These are phyloP conservation scores for Nannizziopsis barbatae DNA, from an alignment of 2,329 filamentous ascomycete genomes.

Conservation along the genomic window DNA sequence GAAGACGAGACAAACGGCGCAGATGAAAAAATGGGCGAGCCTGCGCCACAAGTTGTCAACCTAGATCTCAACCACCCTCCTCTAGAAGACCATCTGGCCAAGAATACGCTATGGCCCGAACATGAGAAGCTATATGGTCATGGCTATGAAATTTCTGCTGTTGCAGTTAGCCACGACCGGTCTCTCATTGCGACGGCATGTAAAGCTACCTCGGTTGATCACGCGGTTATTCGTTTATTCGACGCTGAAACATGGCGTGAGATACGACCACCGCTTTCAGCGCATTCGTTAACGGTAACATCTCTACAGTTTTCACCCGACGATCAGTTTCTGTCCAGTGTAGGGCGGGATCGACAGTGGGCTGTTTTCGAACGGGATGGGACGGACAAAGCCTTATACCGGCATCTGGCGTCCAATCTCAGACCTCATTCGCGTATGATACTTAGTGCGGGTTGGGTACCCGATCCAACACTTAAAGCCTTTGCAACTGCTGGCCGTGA, in stretches of 20 bases:
- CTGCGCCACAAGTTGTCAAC: conserved; percentile 38
- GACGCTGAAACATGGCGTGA: conserved; percentile 82
- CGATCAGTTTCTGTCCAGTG: conserved; percentile 66
- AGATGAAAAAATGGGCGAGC: conserved; percentile 26
- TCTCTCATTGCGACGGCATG: conserved; percentile 78
- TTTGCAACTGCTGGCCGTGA: conserved; percentile 90
- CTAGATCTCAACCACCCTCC: conserved; percentile 63
- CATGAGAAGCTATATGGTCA: conserved; percentile 95
- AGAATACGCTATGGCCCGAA: conserved; percentile 91
- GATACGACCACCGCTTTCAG: conserved; percentile 67
- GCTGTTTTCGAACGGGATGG: conserved; percentile 56
- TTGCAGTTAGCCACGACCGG: conserved; percentile 66
- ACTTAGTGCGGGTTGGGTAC: conserved; percentile 74
- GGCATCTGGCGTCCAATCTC: conserved; percentile 52
- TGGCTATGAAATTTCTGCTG: conserved; percentile 87
- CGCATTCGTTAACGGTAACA: conserved; percentile 78
- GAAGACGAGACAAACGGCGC: conserved; percentile 37
- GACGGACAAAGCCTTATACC: conserved; percentile 40
- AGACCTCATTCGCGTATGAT: conserved; percentile 93
- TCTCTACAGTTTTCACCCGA: conserved; percentile 67
- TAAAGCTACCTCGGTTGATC: conserved; percentile 81
- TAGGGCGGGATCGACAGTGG: conserved; percentile 88
- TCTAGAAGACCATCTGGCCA: conserved; percentile 76
- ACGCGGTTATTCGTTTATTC: conserved; percentile 86
- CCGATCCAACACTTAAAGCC: conserved; percentile 32